Percentiles rank a stretch among this genome's conserved stretches.
phyloP scores from a whole-genome alignment of 148 eudicot genomes.

The Camellia sinensis region DNA sequence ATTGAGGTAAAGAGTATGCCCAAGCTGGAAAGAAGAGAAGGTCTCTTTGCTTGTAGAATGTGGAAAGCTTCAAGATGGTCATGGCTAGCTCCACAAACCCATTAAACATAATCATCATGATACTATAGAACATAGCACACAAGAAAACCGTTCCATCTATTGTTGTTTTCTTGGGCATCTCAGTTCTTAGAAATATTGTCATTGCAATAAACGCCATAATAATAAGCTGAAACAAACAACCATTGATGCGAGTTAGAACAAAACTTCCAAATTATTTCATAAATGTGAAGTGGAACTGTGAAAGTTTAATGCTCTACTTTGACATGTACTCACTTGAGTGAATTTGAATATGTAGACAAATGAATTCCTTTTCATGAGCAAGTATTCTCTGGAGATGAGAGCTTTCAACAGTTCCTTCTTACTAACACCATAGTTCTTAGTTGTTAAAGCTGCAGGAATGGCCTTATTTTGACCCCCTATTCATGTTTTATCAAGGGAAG shows the following conservation, averaged over 20 bases:
- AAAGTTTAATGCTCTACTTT: not conserved
- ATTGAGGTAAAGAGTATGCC: constrained; percentile 40
- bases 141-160: constrained; percentile 21
- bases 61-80: constrained; percentile 33
- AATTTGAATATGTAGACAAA: constrained; percentile 35
- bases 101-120: constrained; percentile 22
- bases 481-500: no score
- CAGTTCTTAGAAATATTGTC: constrained; percentile 34
- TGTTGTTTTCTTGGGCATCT: constrained; percentile 24
- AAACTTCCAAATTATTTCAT: not conserved
- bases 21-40: constrained; percentile 45
- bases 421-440: constrained; percentile 29
- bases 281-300: no score
- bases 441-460: constrained; percentile 41
- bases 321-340: constrained; percentile 17
- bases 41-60: constrained; percentile 44
- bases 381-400: constrained; percentile 30
- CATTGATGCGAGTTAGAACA: no score
- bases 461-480: no score
- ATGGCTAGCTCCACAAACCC: constrained; percentile 37
- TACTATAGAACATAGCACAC: constrained; percentile 26
- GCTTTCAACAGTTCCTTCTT: constrained; percentile 40
- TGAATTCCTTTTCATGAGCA: constrained; percentile 44
- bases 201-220: constrained; percentile 20
- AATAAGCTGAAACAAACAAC: constrained; percentile 23